These are phyloP conservation scores for Starmerella vaccinii DNA, from an alignment of 805 yeast species.

Conservation along the genomic window DNA sequence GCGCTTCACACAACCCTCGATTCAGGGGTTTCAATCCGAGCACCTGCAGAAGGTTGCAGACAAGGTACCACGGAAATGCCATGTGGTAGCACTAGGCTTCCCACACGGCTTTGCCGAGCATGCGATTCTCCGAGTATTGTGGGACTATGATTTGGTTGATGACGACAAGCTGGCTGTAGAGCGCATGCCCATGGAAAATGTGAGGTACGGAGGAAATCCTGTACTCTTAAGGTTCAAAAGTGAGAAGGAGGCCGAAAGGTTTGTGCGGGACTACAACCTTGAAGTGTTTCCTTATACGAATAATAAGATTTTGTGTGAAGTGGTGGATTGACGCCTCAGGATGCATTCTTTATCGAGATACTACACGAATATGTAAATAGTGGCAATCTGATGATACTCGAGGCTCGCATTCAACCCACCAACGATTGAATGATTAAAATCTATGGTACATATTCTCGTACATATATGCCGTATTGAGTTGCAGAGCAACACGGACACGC, in stretches of 20 bases:
- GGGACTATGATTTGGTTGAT: constrained; percentile 31
- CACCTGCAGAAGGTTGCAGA: constrained; percentile 24
- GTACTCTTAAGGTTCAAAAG: constrained; percentile 28
- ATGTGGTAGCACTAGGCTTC: constrained; percentile 29
- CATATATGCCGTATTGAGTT: no score
- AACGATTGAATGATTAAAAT: no score
- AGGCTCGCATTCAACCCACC: no score
- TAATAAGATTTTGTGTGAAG: constrained; percentile 26
- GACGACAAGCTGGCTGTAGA: constrained; percentile 29
- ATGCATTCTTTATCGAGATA: neutral
- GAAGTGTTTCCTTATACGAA: constrained; percentile 27
- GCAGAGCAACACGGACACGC: no score
- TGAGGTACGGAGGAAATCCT: constrained; percentile 30
- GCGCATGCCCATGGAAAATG: constrained; percentile 27
- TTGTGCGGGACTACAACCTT: constrained; percentile 27
- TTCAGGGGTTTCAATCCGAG: constrained; percentile 25
- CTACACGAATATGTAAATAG: neutral
- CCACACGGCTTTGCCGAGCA: constrained; percentile 24
- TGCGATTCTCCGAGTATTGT: constrained; percentile 25
- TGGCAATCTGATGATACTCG: neutral
- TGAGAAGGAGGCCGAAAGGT: constrained; percentile 29
- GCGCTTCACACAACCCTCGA: constrained; percentile 35
- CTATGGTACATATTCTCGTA: no score
- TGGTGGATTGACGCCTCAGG: constrained; percentile 25
- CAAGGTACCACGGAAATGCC: constrained; percentile 22